These are phyloP conservation scores for Trichoderma endophyticum DNA, from an alignment of 2,329 filamentous ascomycete species.

Conservation along the genomic window DNA sequence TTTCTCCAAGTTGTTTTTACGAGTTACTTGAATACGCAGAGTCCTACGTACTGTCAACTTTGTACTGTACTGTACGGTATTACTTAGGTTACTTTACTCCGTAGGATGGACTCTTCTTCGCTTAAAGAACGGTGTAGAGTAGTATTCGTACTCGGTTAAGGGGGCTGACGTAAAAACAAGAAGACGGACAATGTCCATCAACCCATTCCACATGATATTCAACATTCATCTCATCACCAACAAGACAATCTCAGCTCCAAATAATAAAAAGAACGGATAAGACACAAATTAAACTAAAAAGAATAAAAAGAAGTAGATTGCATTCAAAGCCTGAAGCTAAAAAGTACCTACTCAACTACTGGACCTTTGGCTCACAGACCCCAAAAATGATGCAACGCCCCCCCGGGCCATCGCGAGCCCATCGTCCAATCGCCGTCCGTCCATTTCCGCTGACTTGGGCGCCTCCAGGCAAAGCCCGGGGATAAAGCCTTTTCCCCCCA, in stretches of 20 bases:
- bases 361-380: neutral
- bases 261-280: neutral
- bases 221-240: neutral
- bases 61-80: neutral
- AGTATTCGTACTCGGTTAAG: neutral
- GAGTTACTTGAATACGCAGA: too few relatives aligned
- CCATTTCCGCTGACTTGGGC: neutral
- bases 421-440: neutral
- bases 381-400: constrained; percentile 11
- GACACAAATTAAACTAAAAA: neutral
- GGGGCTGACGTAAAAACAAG: neutral
- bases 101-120: neutral
- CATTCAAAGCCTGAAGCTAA: neutral
- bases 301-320: neutral
- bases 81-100: neutral
- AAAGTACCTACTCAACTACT: neutral
- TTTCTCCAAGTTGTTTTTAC: too few relatives aligned
- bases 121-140: neutral
- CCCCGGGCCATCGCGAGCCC: neutral
- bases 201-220: neutral
- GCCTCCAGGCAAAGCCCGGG: neutral
- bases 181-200: neutral
- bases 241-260: neutral
- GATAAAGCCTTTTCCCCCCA: neutral
- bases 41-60: too few relatives aligned